phyloP scores from a whole-genome alignment of 139 green algal species.

The Diplosphaera chodatii region DNA sequence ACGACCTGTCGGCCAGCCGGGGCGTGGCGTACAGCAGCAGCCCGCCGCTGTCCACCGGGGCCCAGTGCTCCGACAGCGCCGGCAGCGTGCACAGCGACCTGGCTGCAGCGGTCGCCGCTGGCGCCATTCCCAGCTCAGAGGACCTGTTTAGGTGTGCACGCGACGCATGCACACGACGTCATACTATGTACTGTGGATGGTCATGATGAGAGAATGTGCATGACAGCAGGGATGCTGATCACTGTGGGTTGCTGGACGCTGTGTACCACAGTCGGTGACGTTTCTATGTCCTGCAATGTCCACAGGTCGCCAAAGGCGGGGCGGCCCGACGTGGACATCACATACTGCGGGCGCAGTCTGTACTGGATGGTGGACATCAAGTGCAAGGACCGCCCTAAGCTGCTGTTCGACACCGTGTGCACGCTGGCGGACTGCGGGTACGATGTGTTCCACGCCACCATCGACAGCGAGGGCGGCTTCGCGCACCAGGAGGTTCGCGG shows the following conservation, averaged over 20 bases:
- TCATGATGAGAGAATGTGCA: no score
- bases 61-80: not conserved
- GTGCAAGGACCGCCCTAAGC: conserved; percentile 85
- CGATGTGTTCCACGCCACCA: conserved; percentile 90
- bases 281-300: no score
- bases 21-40: no score
- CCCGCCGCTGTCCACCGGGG: no score
- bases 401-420: conserved; percentile 79
- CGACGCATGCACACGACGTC: no score
- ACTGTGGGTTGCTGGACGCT: no score
- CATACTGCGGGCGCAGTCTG: conserved; percentile 43
- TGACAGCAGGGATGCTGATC: no score
- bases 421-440: conserved; percentile 91
- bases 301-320: conserved; percentile 41
- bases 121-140: not conserved
- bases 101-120: not conserved
- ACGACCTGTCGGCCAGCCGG: not conserved
- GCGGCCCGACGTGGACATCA: conserved; percentile 55
- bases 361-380: conserved; percentile 85
- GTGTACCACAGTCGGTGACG: no score
- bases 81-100: not conserved
- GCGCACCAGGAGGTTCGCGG: conserved; percentile 49
- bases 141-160: not conserved
- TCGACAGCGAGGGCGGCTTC: conserved; percentile 50
- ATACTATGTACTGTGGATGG: no score